Evolutionary conservation across 139 green algal species (phyloP).

Genomic region (Chlamydomonas schloesseri): DNA sequence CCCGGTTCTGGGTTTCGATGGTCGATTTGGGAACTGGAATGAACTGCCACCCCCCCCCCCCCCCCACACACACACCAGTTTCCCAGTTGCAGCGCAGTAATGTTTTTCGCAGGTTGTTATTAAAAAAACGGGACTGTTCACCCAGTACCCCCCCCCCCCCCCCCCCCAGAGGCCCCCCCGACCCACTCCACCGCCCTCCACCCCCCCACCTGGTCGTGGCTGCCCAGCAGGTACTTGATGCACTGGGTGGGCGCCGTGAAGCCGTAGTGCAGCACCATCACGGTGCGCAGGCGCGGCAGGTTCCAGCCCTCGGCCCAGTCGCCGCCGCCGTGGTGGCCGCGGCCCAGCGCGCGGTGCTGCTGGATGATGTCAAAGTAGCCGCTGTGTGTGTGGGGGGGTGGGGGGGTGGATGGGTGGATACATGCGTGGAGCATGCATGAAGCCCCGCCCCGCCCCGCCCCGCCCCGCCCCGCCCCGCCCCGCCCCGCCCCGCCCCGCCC

Average conservation of each 20-base stretch:
- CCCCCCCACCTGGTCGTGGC: constrained; percentile 71
- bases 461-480: no score
- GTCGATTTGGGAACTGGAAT: no score
- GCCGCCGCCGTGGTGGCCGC: constrained; percentile 70
- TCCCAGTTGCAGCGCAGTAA: no score
- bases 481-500: no score
- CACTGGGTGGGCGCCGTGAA: constrained; percentile 73
- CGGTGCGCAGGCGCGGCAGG: constrained; percentile 64
- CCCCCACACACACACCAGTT: no score
- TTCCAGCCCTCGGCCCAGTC: constrained; percentile 68
- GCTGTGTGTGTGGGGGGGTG: neutral
- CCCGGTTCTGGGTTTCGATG: no score
- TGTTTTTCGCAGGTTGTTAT: no score
- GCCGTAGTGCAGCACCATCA: constrained; percentile 72
- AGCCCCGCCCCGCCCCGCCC: neutral
- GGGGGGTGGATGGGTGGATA: neutral
- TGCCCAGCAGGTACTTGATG: constrained; percentile 82
- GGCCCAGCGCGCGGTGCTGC: constrained; percentile 56
- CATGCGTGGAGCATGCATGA: neutral
- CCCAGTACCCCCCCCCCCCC: no score
- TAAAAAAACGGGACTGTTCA: no score
- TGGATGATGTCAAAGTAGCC: constrained; percentile 73
- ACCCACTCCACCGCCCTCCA: no score
- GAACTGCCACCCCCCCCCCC: no score
- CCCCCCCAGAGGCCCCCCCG: no score